phyloP scores from a whole-genome alignment of 768 basidiomycete genomes.

The Boletus huronensis region DNA sequence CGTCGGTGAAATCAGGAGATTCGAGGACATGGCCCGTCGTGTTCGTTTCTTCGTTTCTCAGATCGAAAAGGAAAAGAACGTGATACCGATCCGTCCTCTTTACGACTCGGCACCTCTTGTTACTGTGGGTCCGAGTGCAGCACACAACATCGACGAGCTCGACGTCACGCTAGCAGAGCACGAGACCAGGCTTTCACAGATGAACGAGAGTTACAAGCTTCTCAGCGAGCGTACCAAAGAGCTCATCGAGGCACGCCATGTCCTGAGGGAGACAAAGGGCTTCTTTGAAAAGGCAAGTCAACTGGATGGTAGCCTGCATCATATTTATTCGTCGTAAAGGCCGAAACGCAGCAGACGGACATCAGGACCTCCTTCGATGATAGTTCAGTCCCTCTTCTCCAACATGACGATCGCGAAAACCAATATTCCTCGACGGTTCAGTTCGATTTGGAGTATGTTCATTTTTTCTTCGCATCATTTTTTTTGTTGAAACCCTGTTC shows the following conservation, averaged over 20 bases:
- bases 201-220: constrained; percentile 92
- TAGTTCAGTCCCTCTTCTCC: constrained; percentile 83
- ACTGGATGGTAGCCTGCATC: not conserved
- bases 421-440: constrained; percentile 53
- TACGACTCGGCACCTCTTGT: constrained; percentile 83
- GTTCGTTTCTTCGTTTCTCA: constrained; percentile 86
- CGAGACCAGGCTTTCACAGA: constrained; percentile 76
- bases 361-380: constrained; percentile 92
- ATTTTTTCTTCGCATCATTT: not conserved
- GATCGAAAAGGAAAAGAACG: constrained; percentile 82
- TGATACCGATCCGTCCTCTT: constrained; percentile 78
- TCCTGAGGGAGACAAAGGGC: constrained; percentile 90
- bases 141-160: constrained; percentile 91
- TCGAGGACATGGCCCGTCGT: constrained; percentile 95
- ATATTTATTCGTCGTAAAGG: constrained; percentile 42
- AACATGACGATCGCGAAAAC: constrained; percentile 82
- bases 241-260: constrained; percentile 90
- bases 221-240: constrained; percentile 84
- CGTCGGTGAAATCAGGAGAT: constrained; percentile 89
- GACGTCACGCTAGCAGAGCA: constrained; percentile 84
- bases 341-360: constrained; percentile 71
- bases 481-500: not conserved
- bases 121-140: constrained; percentile 87
- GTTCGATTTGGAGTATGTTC: constrained; percentile 84
- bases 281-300: constrained; percentile 82